Percentiles rank a stretch among this genome's conserved stretches.
Evolutionary conservation across 306 rosid species (phyloP).

Genomic region (Pachyrhizus erosus): DNA sequence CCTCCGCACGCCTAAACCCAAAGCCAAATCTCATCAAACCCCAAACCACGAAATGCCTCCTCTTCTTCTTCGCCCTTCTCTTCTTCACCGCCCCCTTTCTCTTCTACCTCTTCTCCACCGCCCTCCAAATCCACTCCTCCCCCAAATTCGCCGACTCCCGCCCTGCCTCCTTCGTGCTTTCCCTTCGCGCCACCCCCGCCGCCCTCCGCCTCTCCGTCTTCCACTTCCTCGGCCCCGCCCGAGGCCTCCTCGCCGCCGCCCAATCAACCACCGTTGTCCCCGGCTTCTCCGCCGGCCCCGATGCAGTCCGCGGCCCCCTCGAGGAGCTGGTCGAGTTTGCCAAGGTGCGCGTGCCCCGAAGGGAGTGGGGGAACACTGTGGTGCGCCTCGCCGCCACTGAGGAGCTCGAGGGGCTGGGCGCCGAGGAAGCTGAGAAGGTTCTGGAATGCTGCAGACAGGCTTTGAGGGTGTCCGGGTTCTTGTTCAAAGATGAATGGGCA

Average conservation of each 20-base stretch:
- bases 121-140: slow-evolving; percentile 52
- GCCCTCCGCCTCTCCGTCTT: slow-evolving; percentile 48
- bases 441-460: slow-evolving; percentile 50
- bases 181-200: slow-evolving; percentile 41
- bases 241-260: slow-evolving; percentile 26
- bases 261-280: slow-evolving; percentile 5
- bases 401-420: slow-evolving; percentile 45
- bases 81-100: slow-evolving; percentile 55
- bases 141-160: slow-evolving; percentile 47
- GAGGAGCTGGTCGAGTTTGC: slow-evolving; percentile 47
- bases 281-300: slow-evolving; percentile 24
- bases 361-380: slow-evolving; percentile 49
- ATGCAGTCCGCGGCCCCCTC: slow-evolving; percentile 28
- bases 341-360: slow-evolving; percentile 44
- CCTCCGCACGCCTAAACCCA: not conserved
- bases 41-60: slow-evolving; percentile 50
- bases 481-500: slow-evolving; percentile 62
- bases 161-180: slow-evolving; percentile 49
- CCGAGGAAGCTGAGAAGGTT: slow-evolving; percentile 35
- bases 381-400: slow-evolving; percentile 40
- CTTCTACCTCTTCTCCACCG: slow-evolving; percentile 61
- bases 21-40: not conserved
- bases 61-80: slow-evolving; percentile 23
- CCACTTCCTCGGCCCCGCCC: slow-evolving; percentile 49
- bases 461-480: slow-evolving; percentile 51